Conservation (phyloP, 768 basidiomycete genomes). For the Amyloporia xantha region DNA sequence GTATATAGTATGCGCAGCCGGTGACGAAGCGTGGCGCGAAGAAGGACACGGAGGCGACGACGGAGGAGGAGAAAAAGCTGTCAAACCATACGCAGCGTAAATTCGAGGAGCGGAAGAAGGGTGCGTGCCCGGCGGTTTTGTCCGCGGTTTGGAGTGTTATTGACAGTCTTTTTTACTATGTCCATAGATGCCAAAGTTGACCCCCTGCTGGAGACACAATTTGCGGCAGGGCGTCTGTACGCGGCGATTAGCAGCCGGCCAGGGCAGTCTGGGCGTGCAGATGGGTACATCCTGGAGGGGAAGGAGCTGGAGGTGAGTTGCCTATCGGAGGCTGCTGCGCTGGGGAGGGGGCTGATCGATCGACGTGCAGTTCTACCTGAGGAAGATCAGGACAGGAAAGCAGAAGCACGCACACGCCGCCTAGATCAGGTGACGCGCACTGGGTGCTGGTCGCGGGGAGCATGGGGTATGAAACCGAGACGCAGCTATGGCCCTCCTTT, state of each 20-base stretch:
- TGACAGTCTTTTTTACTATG: constrained; percentile 5
- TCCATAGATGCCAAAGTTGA: constrained; percentile 88
- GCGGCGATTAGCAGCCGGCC: constrained; percentile 92
- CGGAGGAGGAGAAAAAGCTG: constrained; percentile 60
- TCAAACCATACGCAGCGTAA: constrained; percentile 88
- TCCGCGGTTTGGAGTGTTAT: not conserved
- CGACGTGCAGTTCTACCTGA: constrained; percentile 76
- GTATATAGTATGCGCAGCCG: constrained; percentile 82
- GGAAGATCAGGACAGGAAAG: constrained; percentile 90
- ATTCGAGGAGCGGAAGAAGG: constrained; percentile 88
- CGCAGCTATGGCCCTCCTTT: not conserved
- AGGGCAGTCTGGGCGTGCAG: constrained; percentile 92
- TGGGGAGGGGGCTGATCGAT: constrained; percentile 9
- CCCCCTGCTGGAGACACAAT: constrained; percentile 80
- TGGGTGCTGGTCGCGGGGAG: not conserved
- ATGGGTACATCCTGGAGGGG: constrained; percentile 97
- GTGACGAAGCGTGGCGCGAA: constrained; percentile 85
- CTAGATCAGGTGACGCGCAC: constrained; percentile 17
- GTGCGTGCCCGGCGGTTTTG: constrained; percentile 32
- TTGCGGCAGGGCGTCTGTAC: constrained; percentile 92
- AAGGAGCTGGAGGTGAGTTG: constrained; percentile 88
- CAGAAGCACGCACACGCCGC: constrained; percentile 79
- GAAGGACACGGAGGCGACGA: constrained; percentile 48
- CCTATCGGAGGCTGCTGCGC: not conserved
- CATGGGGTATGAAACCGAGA: not conserved